Conservation (phyloP, 1,284 basidiomycete genomes). For the Earliella scabrosa region DNA sequence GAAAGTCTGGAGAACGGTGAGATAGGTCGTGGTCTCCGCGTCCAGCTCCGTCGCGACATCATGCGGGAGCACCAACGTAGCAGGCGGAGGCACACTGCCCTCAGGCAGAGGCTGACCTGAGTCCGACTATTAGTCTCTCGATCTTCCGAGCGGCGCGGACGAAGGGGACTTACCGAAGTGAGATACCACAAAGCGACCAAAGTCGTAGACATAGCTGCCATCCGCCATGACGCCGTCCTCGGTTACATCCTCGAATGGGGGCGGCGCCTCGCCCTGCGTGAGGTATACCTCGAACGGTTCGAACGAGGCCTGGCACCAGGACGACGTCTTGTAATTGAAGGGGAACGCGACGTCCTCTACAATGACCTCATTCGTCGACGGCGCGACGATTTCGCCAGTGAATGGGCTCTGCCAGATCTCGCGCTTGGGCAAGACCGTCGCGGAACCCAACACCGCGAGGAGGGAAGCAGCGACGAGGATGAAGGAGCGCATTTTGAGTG, state of each 20-base stretch:
- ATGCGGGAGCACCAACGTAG: constrained; percentile 10
- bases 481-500: constrained; percentile 10
- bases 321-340: constrained; percentile 23
- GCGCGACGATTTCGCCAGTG: constrained; percentile 21
- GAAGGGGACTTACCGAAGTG: constrained; percentile 26
- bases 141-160: neutral
- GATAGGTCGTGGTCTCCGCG: neutral
- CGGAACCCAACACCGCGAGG: constrained; percentile 4
- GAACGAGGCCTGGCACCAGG: constrained; percentile 29
- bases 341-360: constrained; percentile 18
- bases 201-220: constrained; percentile 22
- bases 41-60: neutral
- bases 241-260: constrained; percentile 21
- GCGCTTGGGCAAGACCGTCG: constrained; percentile 11
- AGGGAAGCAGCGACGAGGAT: constrained; percentile 1
- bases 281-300: constrained; percentile 28
- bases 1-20: constrained; percentile 20
- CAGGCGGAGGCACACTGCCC: constrained; percentile 10
- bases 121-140: neutral
- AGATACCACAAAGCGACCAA: constrained; percentile 26
- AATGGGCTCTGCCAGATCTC: constrained; percentile 19
- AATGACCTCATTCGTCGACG: constrained; percentile 13
- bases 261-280: constrained; percentile 17
- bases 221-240: constrained; percentile 21
- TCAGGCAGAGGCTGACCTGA: constrained; percentile 14